Base-by-base conservation (phyloP, 1,139 yeast genomes). In the Yamadazyma blattariae region DNA sequence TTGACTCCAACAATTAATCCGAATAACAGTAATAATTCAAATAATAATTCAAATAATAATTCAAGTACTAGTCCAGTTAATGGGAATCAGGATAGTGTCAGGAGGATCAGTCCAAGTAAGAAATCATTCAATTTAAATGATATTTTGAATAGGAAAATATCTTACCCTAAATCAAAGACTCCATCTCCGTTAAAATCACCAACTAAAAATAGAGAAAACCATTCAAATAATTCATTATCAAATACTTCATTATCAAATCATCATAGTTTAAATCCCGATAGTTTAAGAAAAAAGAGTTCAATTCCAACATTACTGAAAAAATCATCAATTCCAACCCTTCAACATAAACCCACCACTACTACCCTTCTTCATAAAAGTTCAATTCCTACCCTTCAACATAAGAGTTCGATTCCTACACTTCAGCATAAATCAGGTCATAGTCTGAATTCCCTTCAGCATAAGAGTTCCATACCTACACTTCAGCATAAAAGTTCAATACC, bases 81-180 rank as follows among this genome's bases (percentile, higher is more conserved):
- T 13, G 32, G 32, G 3, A 28, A 7, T 24, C 24, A 26, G 13
- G 13, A 9, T 9, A 25, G 30, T 18, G 33, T 33, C 8, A 25
- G 19, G 4, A 30, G 26, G 14, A 63, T 67, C 2, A 64, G 71
- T 2, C 73, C 73, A 0, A 65, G 71, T 11, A 67, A 64, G 41
- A 62, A 64, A 28, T 62, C 67, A 5, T 59, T 58, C 59, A 63
- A 68, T 42, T 57, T 69, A 37, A 61, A 67, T 40, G 56, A 56
- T 27, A 45, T 67, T 21, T 48, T 67, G 34, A 48, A 47, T 49
- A 46, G 42, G 39, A 52, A 36, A 43, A 43, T 41, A 1, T 38
- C 44, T 8, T 32, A 32, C 7, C 49, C 50, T 11, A 40, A 40
- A 27, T 30, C 43, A 7, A 28, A 39, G 20, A 30, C 45, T 9